Base-by-base conservation (phyloP, 1,139 yeast genomes). In the Yamadazyma friedrichii region DNA sequence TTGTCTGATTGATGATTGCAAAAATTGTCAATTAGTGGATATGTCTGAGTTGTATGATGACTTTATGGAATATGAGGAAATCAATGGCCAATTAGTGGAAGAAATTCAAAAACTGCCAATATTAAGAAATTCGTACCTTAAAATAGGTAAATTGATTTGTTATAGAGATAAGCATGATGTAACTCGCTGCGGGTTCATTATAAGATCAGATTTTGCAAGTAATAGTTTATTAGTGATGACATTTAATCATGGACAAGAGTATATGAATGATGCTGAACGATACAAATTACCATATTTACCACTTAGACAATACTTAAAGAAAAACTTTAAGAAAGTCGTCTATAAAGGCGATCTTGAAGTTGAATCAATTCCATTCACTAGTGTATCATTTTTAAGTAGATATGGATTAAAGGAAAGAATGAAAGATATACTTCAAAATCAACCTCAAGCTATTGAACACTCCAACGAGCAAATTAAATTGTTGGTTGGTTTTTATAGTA, bases 81-180 rank as follows among this genome's bases (percentile, higher is more conserved):
- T 67, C 2, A 74, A 74, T 40, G 64, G 67, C 1, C 64, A 72
- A 22, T 65, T 85, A 36, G 65, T 81, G 36, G 56, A 56, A n/a
- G 79, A 75, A 40, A 57, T 78, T 16, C 65, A 74, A 39, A 66
- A 67, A 28, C 67, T 75, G 41, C 73, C 82, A 2, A 55, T 70
- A 2, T 63, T 78, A 15, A 67, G 76, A 40, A 65, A 69, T 20
- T 52, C 58, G 15, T 60, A 76, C n/a, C 59, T 84, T 41, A 67
- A 62, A 37, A 56, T 65, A 2, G 95, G 95, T 9, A 70, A 88
- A 45, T 57, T 86, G 41, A 58, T 88, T 40, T 73, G 83, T 9
- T 86, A 67, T 59, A 73, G 80, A 46, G 82, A 80, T 52, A 53
- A 56, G 30, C 59, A 58, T 3, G 69, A 61, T 5, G 58, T 62